A percentile compares a stretch with the other conserved stretches of the same genome.
phyloP scores from a whole-genome alignment of 257 asterid genomes.

The Eucommia ulmoides region DNA sequence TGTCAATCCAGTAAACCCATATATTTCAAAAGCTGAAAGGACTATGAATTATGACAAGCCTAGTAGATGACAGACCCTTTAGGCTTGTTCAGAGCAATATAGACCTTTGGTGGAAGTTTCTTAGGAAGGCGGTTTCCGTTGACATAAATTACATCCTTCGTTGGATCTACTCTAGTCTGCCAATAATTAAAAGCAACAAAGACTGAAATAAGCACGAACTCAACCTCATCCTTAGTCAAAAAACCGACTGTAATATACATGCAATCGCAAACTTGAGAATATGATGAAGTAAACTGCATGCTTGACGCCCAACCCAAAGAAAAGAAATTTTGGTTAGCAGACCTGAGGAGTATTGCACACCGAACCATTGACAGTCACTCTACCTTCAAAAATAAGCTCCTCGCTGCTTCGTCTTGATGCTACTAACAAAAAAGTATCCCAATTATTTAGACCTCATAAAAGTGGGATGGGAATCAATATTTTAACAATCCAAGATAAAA shows the following conservation, averaged over 20 bases:
- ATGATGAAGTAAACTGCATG: too few species aligned
- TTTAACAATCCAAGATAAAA: too few species aligned
- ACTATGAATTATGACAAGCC: slow-evolving; percentile 6
- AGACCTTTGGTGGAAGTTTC: slow-evolving; percentile 88
- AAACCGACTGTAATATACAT: too few species aligned
- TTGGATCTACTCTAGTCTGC: slow-evolving; percentile 96
- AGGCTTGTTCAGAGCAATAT: slow-evolving; percentile 94
- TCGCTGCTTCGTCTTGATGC: slow-evolving; percentile 97
- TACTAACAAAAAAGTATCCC: slow-evolving; percentile 32
- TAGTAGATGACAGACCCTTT: slow-evolving; percentile 62
- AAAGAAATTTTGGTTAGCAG: too few species aligned
- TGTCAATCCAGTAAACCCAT: slow-evolving; percentile 7
- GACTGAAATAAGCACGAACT: too few species aligned
- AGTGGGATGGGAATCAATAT: too few species aligned
- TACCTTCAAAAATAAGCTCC: slow-evolving; percentile 82
- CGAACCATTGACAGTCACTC: slow-evolving; percentile 91
- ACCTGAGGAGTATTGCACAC: slow-evolving; percentile 94
- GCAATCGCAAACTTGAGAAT: too few species aligned
- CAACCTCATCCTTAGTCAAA: too few species aligned
- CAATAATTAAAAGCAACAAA: slow-evolving; percentile 18
- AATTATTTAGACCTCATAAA: too few species aligned
- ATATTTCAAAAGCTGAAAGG: neutral
- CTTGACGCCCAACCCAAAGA: too few species aligned
- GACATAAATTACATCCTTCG: slow-evolving; percentile 72
- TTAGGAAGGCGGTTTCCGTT: slow-evolving; percentile 74